Base-by-base conservation (phyloP, 108 stramenopile species). In the Skeletonema menzelii region DNA sequence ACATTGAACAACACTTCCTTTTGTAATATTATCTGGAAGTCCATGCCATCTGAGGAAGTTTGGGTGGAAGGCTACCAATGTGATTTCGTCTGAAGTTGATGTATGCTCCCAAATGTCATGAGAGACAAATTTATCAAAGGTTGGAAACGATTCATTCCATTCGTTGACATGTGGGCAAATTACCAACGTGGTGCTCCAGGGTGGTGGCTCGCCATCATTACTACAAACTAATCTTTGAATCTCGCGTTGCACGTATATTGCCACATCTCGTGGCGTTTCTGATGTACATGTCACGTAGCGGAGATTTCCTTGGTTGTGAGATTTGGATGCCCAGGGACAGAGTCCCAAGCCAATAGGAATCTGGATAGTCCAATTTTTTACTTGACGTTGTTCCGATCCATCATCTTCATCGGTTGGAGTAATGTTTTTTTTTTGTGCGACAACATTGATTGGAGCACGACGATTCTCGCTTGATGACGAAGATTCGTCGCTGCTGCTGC, bases 21-120 rank as follows among this genome's bases (percentile, higher is more conserved):
- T 49, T 15, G 11, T n/a, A n/a, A 83, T 42, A 6, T 40, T 38
- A 5, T 64, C 40, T 12, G 85, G 85, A 20, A 85, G 69, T 5
- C 55, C 79, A 44, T 57, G 59, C 85, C 85, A 85, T 55, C 79
- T 74, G 15, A 66, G 13, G 62, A 85, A 85, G 10, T 80, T 63
- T 30, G 78, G 85, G 49, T 85, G 85, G 55, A 85, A 85, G 27
- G 82, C 59, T 32, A 85, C 85, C 56, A 85, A 46, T 42, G 82
- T 80, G 14, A 80, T 76, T 0, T 80, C 35, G n/a, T 80, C 63
- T 27, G 49, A 53, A 0, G 6, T 20, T 53, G 49, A 53, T 53
- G 0, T 80, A 42, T 55, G 20, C 22, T 53, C 49, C 49, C 49
- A 53, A 20, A 53, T 22, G 8, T 22, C 49, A 22, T 19, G 19